Conservation (phyloP, 1,139 yeast species). For the Zhuliangozyma blackwelliae region DNA sequence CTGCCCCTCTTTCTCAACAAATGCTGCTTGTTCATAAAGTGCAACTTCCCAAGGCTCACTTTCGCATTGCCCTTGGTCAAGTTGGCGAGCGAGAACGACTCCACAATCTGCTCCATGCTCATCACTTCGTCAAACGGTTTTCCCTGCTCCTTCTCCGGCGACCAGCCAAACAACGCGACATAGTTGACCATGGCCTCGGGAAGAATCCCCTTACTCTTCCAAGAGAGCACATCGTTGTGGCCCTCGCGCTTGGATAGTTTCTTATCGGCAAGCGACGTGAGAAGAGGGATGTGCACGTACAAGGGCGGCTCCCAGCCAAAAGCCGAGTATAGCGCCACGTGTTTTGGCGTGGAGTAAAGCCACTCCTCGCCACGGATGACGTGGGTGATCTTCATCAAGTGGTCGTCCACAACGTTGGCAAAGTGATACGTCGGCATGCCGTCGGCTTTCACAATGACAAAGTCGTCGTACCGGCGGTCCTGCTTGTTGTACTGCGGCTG, state of each 20-base stretch:
- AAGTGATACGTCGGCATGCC: slow-evolving; percentile 94
- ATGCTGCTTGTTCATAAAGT: slow-evolving; percentile 71
- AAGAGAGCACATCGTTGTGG: slow-evolving; percentile 63
- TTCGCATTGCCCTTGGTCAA: slow-evolving; percentile 92
- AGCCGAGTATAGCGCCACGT: slow-evolving; percentile 78
- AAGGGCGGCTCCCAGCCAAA: slow-evolving; percentile 83
- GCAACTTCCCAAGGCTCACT: slow-evolving; percentile 73
- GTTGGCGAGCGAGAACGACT: slow-evolving; percentile 53
- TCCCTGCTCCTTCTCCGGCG: slow-evolving; percentile 63
- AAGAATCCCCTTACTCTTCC: slow-evolving; percentile 59
- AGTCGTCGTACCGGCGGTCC: slow-evolving; percentile 84
- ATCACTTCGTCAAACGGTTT: slow-evolving; percentile 58
- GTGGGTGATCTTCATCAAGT: slow-evolving; percentile 86
- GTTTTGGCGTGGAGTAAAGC: slow-evolving; percentile 95
- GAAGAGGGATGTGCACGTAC: slow-evolving; percentile 83
- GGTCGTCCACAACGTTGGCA: slow-evolving; percentile 94
- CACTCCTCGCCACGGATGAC: slow-evolving; percentile 97
- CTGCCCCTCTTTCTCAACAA: slow-evolving; percentile 32
- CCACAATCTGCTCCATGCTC: slow-evolving; percentile 48
- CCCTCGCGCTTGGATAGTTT: slow-evolving; percentile 85
- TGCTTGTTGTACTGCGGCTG: slow-evolving; percentile 73
- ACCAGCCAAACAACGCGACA: slow-evolving; percentile 92
- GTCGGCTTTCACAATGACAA: slow-evolving; percentile 83
- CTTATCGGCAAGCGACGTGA: slow-evolving; percentile 71
- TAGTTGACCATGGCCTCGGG: slow-evolving; percentile 89